Evolutionary conservation across 495 filamentous ascomycete species (phyloP).

Genomic region (Annulohypoxylon stygium): DNA sequence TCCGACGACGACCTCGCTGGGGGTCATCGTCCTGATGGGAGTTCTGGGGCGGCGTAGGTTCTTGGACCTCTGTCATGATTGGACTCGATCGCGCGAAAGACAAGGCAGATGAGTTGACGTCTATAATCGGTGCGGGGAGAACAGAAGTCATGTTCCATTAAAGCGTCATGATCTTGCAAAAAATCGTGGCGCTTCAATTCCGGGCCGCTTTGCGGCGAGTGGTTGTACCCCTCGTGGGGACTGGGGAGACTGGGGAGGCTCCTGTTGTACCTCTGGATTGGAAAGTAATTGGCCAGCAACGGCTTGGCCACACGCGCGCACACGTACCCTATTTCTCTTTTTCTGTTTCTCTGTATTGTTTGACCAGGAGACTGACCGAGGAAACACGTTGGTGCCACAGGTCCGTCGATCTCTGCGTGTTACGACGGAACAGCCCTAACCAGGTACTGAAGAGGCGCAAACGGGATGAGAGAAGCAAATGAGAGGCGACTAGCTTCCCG

Average conservation of each 20-base stretch:
- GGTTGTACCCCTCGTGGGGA: slow-evolving; percentile 36
- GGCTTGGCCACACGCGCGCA: slow-evolving; percentile 28
- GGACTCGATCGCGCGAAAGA: slow-evolving; percentile 53
- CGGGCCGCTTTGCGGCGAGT: slow-evolving; percentile 34
- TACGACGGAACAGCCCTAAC: slow-evolving; percentile 40
- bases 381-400: slow-evolving; percentile 41
- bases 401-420: slow-evolving; percentile 36
- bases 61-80: slow-evolving; percentile 59
- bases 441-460: slow-evolving; percentile 33
- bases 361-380: slow-evolving; percentile 37
- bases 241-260: slow-evolving; percentile 1
- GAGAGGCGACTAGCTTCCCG: slow-evolving; percentile 15
- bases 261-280: slow-evolving; percentile 25
- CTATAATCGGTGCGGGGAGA: slow-evolving; percentile 58
- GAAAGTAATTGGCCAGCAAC: slow-evolving; percentile 39
- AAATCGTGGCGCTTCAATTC: slow-evolving; percentile 39
- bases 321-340: slow-evolving; percentile 14
- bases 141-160: slow-evolving; percentile 62
- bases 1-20: slow-evolving; percentile 62
- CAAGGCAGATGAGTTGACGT: slow-evolving; percentile 53
- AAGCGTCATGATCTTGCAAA: slow-evolving; percentile 44
- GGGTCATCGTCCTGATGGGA: slow-evolving; percentile 61
- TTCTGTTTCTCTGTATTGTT: slow-evolving; percentile 22
- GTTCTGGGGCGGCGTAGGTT: slow-evolving; percentile 57
- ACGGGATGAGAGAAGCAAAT: slow-evolving; percentile 19